Base-by-base conservation (phyloP, 1,284 basidiomycete species). In the Fomitopsis betulina region DNA sequence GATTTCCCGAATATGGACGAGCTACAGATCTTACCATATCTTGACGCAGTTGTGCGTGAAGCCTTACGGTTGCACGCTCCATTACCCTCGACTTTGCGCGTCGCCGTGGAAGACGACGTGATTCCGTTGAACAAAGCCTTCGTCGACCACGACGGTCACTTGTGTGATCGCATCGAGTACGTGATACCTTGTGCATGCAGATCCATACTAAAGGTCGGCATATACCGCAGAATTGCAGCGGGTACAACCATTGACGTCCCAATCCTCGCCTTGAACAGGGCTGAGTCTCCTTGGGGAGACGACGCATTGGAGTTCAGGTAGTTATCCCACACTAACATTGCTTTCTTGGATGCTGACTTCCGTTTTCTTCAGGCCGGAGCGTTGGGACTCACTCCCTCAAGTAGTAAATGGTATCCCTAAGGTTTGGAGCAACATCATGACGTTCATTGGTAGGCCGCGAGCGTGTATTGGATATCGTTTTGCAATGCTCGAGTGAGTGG, bases 11-110 rank as follows among this genome's bases (percentile, higher is more conserved):
- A 23, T 17, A 50, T 50, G 27, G 47, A 50, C 27, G 47, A 50
- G 23, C 74, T 88, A 21, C 79, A 81, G 57, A 70, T 75, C 0
- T 72, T 88, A 8, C 78, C 80, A 1, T 87, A 87, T 63, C 82
- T 88, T 12, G 86, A 88, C 60, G 73, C 75, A 17, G 85, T 92
- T 17, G 76, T 90, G 3, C 81, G 86, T 25, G 93, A 95, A 71
- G 77, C 79, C 0, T 73, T 94, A 32, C 80, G 92, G 17, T 63
- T 92, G 9, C 76, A 87, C 62, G 65, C 84, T 0, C 89, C 90
- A 1, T 85, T 90, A 0, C 74, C 84, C 0, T 68, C 65, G 1
- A 84, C 83, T 0, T 67, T 80, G 21, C 80, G 91, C 3, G 70
- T 79, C 9, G 78, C 79, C 0, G 69, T 67, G 39, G 72, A 79